Conservation (phyloP, 345 rosid genomes). For the Citrus trifoliata region DNA sequence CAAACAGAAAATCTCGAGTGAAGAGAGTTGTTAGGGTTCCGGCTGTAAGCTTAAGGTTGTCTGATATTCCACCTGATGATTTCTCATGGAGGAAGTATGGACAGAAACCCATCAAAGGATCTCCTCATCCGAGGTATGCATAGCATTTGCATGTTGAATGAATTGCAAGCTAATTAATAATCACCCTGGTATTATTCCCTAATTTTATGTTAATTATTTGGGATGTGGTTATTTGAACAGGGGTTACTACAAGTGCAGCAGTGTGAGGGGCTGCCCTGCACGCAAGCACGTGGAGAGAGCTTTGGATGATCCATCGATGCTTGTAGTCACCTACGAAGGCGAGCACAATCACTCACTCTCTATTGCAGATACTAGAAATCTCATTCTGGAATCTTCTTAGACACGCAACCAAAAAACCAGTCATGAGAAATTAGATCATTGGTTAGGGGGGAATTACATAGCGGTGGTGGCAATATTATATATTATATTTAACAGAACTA, state of each 20-base stretch:
- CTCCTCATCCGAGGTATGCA: conserved; percentile 84
- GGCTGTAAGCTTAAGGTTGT: conserved; percentile 82
- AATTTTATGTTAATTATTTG: no score
- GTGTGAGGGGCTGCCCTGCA: conserved; percentile 92
- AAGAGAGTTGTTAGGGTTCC: conserved; percentile 82
- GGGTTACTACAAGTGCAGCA: conserved; percentile 97
- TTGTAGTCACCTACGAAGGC: conserved; percentile 88
- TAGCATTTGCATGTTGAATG: no score
- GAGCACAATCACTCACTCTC: conserved; percentile 80
- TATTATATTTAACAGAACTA: neutral
- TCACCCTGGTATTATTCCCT: no score
- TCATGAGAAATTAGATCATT: no score
- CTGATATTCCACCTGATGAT: conserved; percentile 97
- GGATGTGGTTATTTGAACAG: conserved; percentile 31
- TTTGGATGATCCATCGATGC: conserved; percentile 73
- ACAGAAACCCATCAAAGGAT: conserved; percentile 97
- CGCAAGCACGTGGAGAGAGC: conserved; percentile 97
- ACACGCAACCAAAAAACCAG: neutral
- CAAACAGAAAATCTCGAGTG: conserved; percentile 66
- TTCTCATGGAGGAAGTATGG: conserved; percentile 98
- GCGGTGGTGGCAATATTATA: neutral
- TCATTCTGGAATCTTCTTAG: conserved; percentile 84
- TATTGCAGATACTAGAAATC: conserved; percentile 56
- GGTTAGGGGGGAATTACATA: no score
- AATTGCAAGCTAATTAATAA: no score